phyloP scores from a whole-genome alignment of 2,329 filamentous ascomycete species.

The Ceratocystis cubensis region DNA sequence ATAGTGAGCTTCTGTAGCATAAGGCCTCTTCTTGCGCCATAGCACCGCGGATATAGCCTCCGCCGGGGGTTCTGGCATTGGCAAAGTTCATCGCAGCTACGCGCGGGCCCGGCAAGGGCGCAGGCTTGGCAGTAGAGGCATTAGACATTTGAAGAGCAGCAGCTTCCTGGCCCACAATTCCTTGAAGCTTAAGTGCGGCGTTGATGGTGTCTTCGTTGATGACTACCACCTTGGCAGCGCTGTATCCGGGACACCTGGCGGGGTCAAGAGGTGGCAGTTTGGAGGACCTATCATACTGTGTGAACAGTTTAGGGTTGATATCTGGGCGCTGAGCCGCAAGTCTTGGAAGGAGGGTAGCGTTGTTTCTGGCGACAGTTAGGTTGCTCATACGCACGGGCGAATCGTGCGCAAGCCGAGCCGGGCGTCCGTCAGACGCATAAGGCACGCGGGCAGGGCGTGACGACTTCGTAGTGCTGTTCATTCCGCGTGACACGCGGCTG shows the following conservation, averaged over 20 bases:
- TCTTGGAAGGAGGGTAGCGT: background rate
- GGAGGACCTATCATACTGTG: background rate
- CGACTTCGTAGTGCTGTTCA: background rate
- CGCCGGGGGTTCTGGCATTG: slow-evolving; percentile 36
- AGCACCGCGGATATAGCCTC: slow-evolving; percentile 50
- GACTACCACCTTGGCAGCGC: background rate
- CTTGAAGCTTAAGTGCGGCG: slow-evolving; percentile 6
- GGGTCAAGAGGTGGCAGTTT: background rate
- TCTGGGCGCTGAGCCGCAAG: slow-evolving; percentile 4
- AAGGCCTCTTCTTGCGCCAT: slow-evolving; percentile 57
- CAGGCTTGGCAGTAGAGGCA: background rate
- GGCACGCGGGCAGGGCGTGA: background rate
- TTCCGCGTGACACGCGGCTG: background rate
- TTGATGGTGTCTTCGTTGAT: slow-evolving; percentile 13
- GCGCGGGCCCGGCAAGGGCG: background rate
- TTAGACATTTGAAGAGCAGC: background rate
- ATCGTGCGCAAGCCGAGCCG: background rate
- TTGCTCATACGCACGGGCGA: background rate
- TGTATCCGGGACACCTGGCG: background rate
- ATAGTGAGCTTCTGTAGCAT: slow-evolving; percentile 49
- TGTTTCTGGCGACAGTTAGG: background rate
- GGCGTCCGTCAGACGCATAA: background rate
- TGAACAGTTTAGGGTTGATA: background rate
- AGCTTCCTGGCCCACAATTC: background rate
- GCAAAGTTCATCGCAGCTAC: slow-evolving; percentile 14